phyloP scores from a whole-genome alignment of 2,329 filamentous ascomycete genomes.

The Ceratocystiopsis sp. region DNA sequence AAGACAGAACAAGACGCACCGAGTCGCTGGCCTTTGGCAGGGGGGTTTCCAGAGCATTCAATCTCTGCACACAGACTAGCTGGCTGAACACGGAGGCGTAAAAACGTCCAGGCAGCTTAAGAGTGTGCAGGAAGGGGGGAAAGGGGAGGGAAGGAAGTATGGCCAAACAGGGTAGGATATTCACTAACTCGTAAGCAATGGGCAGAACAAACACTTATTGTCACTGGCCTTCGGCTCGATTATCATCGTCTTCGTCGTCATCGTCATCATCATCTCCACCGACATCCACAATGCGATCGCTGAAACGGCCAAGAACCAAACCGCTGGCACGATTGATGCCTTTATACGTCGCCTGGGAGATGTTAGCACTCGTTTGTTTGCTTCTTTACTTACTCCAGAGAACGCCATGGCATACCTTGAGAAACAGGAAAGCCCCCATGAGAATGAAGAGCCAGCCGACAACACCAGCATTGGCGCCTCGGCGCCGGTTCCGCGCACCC shows the following conservation, averaged over 20 bases:
- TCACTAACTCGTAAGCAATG: no score
- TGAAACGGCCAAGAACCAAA: constrained; percentile 56
- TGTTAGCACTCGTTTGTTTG: constrained; percentile 11
- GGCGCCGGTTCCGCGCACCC: constrained; percentile 45
- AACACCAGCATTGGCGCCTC: constrained; percentile 29
- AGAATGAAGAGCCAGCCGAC: constrained; percentile 66
- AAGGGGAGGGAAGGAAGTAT: neutral
- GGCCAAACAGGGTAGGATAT: neutral
- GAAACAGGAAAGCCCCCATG: constrained; percentile 63
- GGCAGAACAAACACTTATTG: no score
- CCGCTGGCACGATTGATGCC: constrained; percentile 58
- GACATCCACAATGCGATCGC: constrained; percentile 73
- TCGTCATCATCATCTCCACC: constrained; percentile 43
- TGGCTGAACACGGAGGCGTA: constrained; percentile 64
- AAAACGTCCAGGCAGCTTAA: constrained; percentile 87
- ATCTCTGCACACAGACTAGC: constrained; percentile 97
- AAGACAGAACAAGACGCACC: constrained; percentile 13
- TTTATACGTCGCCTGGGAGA: constrained; percentile 57
- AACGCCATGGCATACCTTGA: constrained; percentile 40
- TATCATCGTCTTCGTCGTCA: constrained; percentile 47
- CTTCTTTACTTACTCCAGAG: no score
- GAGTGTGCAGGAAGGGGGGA: constrained; percentile 50
- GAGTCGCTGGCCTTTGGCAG: neutral
- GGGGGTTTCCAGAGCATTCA: constrained; percentile 17
- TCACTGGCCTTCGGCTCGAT: constrained; percentile 17